Conservation (phyloP, 805 yeast genomes). For the Yarrowia porcina region DNA sequence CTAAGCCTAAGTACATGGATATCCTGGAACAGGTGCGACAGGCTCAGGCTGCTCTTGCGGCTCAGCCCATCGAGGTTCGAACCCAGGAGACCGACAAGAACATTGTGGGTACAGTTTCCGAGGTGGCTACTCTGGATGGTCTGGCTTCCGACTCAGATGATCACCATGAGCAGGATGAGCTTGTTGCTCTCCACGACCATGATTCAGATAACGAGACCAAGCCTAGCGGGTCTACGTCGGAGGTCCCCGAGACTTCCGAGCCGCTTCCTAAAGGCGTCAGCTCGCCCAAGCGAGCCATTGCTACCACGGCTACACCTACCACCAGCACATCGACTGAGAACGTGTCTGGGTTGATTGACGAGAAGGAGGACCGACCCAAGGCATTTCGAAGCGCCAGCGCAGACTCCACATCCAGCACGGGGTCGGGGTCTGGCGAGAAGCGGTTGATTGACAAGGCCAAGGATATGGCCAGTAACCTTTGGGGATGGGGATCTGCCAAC, state of each 20-base stretch:
- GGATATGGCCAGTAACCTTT: slow-evolving; percentile 10
- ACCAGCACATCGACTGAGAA: slow-evolving; percentile 19
- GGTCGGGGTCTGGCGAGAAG: slow-evolving; percentile 5
- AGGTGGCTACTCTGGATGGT: slow-evolving; percentile 8
- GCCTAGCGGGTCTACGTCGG: not conserved
- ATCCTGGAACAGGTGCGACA: slow-evolving; percentile 25
- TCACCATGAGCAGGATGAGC: not conserved
- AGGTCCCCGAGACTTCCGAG: not conserved
- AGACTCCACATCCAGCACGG: slow-evolving; percentile 13
- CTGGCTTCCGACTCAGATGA: not conserved
- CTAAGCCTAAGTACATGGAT: slow-evolving; percentile 18
- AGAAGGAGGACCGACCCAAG: slow-evolving; percentile 23
- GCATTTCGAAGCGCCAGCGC: slow-evolving; percentile 18
- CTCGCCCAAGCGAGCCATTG: slow-evolving; percentile 8
- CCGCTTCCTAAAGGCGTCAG: not conserved
- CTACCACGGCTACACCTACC: slow-evolving; percentile 21
- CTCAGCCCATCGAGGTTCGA: slow-evolving; percentile 16
- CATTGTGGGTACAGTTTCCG: slow-evolving; percentile 5
- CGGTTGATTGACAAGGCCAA: slow-evolving; percentile 21
- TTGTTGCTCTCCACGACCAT: not conserved
- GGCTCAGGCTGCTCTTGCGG: slow-evolving; percentile 23
- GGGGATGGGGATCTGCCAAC: slow-evolving; percentile 15
- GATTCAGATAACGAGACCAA: not conserved
- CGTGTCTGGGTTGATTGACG: slow-evolving; percentile 17
- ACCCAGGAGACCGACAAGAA: slow-evolving; percentile 14